Evolutionary conservation across 1,284 basidiomycete genomes (phyloP).

Genomic region (Sparassis latifolia): DNA sequence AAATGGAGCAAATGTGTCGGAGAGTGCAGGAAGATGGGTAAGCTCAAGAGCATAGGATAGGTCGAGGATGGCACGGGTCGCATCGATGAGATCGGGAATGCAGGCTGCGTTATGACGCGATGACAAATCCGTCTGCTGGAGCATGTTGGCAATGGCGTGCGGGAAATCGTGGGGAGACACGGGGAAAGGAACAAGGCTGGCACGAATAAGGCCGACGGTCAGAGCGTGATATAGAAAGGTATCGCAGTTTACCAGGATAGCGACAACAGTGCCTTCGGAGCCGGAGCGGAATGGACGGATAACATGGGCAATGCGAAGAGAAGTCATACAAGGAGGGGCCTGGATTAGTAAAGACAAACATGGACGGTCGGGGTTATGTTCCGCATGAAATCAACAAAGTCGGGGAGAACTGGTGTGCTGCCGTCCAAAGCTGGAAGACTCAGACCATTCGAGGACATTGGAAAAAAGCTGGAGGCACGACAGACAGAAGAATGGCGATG

Average conservation of each 20-base stretch:
- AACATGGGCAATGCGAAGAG: constrained; percentile 26
- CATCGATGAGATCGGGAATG: constrained; percentile 6
- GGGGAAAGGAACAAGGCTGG: constrained; percentile 28
- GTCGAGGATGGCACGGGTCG: constrained; percentile 6
- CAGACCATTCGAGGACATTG: too few species aligned
- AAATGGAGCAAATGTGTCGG: constrained; percentile 10
- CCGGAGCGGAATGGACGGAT: constrained; percentile 21
- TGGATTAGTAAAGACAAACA: too few species aligned
- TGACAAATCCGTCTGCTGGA: constrained; percentile 15
- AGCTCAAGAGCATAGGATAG: constrained; percentile 5
- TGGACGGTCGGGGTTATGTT: too few species aligned
- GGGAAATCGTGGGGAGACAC: constrained; percentile 28
- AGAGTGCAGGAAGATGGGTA: constrained; percentile 12
- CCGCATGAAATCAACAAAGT: too few species aligned
- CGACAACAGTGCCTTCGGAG: constrained; percentile 23
- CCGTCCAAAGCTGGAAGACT: too few species aligned
- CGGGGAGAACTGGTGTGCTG: too few species aligned
- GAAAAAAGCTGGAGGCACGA: too few species aligned
- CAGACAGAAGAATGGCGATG: too few species aligned
- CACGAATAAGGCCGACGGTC: constrained; percentile 22
- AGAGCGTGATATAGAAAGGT: constrained; percentile 27
- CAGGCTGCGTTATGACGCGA: constrained; percentile 10
- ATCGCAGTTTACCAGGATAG: constrained; percentile 27
- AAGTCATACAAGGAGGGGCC: constrained; percentile 3
- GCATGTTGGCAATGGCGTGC: constrained; percentile 22